Evolutionary conservation across 2,329 filamentous ascomycete species (phyloP).

Genomic region (Alternaria ethzedia): DNA sequence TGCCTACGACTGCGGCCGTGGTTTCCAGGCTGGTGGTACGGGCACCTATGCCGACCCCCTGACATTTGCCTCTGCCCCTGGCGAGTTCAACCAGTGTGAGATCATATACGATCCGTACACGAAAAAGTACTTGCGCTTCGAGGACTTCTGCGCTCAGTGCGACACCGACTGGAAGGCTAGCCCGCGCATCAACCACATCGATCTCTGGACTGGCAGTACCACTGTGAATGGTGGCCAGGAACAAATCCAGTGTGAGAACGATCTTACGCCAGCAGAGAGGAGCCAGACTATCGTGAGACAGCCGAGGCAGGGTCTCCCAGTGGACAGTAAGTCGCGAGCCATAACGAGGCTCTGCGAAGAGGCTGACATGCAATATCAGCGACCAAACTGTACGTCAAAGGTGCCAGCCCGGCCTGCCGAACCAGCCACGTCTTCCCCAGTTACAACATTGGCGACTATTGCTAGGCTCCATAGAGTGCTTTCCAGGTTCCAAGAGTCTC

Average conservation of each 20-base stretch:
- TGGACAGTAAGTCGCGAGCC: constrained; percentile 10
- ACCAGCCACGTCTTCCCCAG: constrained; percentile 6
- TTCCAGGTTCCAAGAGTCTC: neutral
- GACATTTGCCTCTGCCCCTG: constrained; percentile 52
- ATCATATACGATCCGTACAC: constrained; percentile 55
- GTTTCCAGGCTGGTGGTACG: constrained; percentile 48
- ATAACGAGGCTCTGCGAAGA: neutral
- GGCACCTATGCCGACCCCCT: constrained; percentile 54
- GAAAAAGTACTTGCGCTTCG: constrained; percentile 52
- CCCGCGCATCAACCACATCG: constrained; percentile 19
- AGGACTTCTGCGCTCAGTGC: constrained; percentile 48
- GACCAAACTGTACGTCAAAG: constrained; percentile 13
- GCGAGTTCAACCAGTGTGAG: constrained; percentile 53
- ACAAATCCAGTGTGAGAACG: constrained; percentile 31
- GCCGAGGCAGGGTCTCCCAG: constrained; percentile 8
- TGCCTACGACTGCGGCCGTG: constrained; percentile 36
- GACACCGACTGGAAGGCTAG: constrained; percentile 23
- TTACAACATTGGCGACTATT: constrained; percentile 18
- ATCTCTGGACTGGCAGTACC: constrained; percentile 29
- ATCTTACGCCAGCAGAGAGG: constrained; percentile 22
- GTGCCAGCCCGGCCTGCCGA: constrained; percentile 11
- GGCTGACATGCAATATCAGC: neutral
- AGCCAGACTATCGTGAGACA: constrained; percentile 20
- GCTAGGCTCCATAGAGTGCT: neutral
- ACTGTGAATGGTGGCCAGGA: constrained; percentile 23